Evolutionary conservation across 371 early-diverging fungal species (phyloP).

Genomic region (Lichtheimia ornata): DNA sequence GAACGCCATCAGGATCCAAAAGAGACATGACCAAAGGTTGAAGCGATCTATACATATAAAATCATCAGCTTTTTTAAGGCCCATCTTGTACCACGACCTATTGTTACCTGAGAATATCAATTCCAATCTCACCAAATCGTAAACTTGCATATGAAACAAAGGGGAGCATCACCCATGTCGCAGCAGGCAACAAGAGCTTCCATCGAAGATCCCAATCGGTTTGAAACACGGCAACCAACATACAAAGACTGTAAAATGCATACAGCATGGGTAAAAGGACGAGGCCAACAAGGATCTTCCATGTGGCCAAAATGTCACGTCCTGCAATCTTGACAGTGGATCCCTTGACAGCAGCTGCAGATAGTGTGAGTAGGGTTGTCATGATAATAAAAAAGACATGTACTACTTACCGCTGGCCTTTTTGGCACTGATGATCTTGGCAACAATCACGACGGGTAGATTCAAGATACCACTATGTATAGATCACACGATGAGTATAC

Average conservation of each 20-base stretch:
- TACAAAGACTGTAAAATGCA: slow-evolving; percentile 60
- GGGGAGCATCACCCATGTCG: slow-evolving; percentile 53
- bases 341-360: slow-evolving; percentile 72
- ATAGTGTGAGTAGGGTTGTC: neutral
- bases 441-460: slow-evolving; percentile 69
- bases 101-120: slow-evolving; percentile 70
- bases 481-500: too few relatives aligned
- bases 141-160: slow-evolving; percentile 74
- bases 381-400: neutral
- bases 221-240: slow-evolving; percentile 37
- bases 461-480: slow-evolving; percentile 64
- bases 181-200: slow-evolving; percentile 15
- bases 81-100: neutral
- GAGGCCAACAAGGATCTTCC: slow-evolving; percentile 83
- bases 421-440: slow-evolving; percentile 62
- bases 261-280: slow-evolving; percentile 74
- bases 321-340: slow-evolving; percentile 91
- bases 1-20: slow-evolving; percentile 47
- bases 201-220: slow-evolving; percentile 21
- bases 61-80: neutral
- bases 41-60: slow-evolving; percentile 55
- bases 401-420: slow-evolving; percentile 63
- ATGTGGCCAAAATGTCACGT: slow-evolving; percentile 89
- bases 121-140: slow-evolving; percentile 78
- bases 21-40: slow-evolving; percentile 76